These are phyloP conservation scores for Fusarium liriodendri DNA, from an alignment of 2,329 filamentous ascomycete genomes.

Conservation along the genomic window DNA sequence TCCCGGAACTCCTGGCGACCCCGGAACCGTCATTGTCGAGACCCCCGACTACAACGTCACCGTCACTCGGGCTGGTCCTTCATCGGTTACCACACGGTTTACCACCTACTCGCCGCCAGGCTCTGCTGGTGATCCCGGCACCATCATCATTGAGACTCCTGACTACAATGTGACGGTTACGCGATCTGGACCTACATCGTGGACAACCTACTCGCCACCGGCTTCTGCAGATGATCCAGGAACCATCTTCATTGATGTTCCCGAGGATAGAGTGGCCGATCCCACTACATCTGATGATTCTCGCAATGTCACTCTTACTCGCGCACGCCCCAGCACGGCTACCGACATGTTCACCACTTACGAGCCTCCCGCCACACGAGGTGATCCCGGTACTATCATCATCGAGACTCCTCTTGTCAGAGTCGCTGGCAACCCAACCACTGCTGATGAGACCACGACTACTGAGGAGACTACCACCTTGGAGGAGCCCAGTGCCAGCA, in stretches of 20 bases:
- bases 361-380: slow-evolving; percentile 21
- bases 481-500: not conserved
- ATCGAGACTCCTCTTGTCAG: slow-evolving; percentile 11
- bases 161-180: slow-evolving; percentile 4
- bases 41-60: slow-evolving; percentile 20
- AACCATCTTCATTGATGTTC: not conserved
- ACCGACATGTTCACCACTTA: slow-evolving; percentile 29
- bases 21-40: slow-evolving; percentile 9
- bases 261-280: not conserved
- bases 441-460: not conserved
- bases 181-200: not conserved
- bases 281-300: not conserved
- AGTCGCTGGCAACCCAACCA: not conserved
- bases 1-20: not conserved
- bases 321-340: slow-evolving; percentile 19
- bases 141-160: slow-evolving; percentile 25
- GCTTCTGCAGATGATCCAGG: not conserved
- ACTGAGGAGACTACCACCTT: not conserved
- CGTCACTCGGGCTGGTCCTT: not conserved
- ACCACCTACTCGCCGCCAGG: slow-evolving; percentile 13
- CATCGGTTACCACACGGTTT: not conserved
- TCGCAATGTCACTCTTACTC: slow-evolving; percentile 22
- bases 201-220: not conserved
- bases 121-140: slow-evolving; percentile 23
- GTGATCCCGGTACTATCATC: slow-evolving; percentile 24